phyloP scores from a whole-genome alignment of 768 basidiomycete species.

The Lyophyllum decastes region DNA sequence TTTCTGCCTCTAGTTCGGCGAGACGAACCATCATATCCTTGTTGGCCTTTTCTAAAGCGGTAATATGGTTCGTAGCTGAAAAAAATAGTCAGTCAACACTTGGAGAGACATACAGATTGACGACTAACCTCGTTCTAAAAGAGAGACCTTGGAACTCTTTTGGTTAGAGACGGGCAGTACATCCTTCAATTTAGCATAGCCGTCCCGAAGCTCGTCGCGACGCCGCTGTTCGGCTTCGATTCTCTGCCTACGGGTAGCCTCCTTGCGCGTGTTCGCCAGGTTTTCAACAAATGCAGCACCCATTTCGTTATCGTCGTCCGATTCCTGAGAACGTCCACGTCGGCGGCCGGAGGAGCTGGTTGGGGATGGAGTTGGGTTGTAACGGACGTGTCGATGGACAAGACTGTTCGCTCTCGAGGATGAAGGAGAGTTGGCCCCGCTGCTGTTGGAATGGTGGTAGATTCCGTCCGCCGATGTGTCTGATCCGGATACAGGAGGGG shows the following conservation, averaged over 20 bases:
- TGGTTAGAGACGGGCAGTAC: constrained; percentile 86
- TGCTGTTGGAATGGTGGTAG: constrained; percentile 79
- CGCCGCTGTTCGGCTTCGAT: constrained; percentile 91
- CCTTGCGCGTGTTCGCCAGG: constrained; percentile 77
- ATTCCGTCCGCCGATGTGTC: constrained; percentile 85
- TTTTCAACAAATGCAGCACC: constrained; percentile 68
- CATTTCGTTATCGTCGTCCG: constrained; percentile 75
- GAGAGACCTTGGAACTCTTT: constrained; percentile 88
- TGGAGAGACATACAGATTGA: constrained; percentile 10
- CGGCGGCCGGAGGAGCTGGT: constrained; percentile 71
- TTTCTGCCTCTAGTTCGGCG: constrained; percentile 65
- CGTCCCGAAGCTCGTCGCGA: constrained; percentile 87
- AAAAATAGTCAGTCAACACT: constrained; percentile 11
- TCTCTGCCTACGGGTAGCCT: constrained; percentile 80
- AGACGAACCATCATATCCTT: constrained; percentile 72
- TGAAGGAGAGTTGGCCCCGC: constrained; percentile 75
- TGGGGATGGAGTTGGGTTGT: constrained; percentile 83
- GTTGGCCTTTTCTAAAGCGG: constrained; percentile 70
- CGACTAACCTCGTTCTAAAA: constrained; percentile 79
- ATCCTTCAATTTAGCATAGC: constrained; percentile 86
- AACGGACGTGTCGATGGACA: constrained; percentile 73
- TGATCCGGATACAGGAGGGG: constrained; percentile 86
- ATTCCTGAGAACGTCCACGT: constrained; percentile 74
- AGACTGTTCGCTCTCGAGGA: constrained; percentile 76
- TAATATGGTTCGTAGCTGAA: constrained; percentile 79